Evolutionary conservation across 2,329 filamentous ascomycete genomes (phyloP).

Genomic region (Beauveria pseudobassiana): DNA sequence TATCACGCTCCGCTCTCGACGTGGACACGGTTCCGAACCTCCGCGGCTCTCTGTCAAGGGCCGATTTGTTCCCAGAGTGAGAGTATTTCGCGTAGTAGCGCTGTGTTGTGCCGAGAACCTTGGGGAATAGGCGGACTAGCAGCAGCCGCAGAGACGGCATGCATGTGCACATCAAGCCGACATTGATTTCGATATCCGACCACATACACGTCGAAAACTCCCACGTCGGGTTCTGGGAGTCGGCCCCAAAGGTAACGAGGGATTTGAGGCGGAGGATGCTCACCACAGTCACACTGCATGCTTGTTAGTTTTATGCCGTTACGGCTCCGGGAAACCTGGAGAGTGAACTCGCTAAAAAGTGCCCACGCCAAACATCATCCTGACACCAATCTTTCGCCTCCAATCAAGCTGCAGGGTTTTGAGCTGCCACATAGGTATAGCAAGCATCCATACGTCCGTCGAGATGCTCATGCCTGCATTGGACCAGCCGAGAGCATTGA

Average conservation of each 20-base stretch:
- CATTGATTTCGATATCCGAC: conserved; percentile 32
- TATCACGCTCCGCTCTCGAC: conserved; percentile 18
- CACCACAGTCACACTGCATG: conserved; percentile 22
- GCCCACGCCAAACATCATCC: conserved; percentile 37
- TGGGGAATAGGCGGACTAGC: conserved; percentile 31
- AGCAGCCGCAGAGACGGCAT: conserved; percentile 29
- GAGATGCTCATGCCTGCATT: conserved; percentile 34
- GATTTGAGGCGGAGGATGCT: conserved; percentile 24
- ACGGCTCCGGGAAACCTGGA: too few species aligned
- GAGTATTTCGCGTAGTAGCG: conserved; percentile 22
- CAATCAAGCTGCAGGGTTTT: conserved; percentile 25
- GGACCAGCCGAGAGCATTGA: conserved; percentile 32
- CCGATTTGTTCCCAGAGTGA: conserved; percentile 12
- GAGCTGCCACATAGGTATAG: conserved; percentile 32
- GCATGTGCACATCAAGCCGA: conserved; percentile 32
- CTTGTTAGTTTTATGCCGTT: not conserved
- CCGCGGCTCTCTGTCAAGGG: conserved; percentile 12
- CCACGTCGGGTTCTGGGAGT: conserved; percentile 22
- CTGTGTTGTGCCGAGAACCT: conserved; percentile 23
- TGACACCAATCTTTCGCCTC: conserved; percentile 35
- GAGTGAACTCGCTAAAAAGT: conserved; percentile 26
- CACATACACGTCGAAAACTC: conserved; percentile 23
- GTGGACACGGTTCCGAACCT: conserved; percentile 17
- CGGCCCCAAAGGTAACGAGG: conserved; percentile 19
- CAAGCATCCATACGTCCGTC: conserved; percentile 36